Conservation (phyloP, 2,329 filamentous ascomycete genomes). For the Capronia americana region DNA sequence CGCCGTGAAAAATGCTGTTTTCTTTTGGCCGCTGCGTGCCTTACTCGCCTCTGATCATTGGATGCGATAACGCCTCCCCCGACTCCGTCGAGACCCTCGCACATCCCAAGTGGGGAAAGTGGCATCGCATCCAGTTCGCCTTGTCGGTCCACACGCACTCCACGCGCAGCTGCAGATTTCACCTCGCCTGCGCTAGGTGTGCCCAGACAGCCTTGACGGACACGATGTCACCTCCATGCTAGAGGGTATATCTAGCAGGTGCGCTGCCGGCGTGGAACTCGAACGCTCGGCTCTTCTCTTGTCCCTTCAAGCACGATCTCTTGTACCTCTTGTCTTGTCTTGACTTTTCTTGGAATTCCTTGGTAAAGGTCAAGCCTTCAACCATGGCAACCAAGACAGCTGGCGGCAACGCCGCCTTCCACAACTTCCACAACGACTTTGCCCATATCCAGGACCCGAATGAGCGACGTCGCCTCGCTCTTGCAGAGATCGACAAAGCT, state of each 20-base stretch:
- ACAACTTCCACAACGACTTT: constrained; percentile 80
- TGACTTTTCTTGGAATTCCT: constrained; percentile 19
- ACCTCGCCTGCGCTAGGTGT: constrained; percentile 4
- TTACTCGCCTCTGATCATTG: constrained; percentile 6
- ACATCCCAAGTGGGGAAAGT: constrained; percentile 8
- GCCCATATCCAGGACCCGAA: constrained; percentile 70
- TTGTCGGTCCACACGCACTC: constrained; percentile 12
- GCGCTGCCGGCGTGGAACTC: constrained; percentile 16
- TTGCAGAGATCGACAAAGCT: constrained; percentile 64
- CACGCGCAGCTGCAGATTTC: constrained; percentile 7
- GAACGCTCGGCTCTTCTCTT: constrained; percentile 12
- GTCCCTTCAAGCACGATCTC: constrained; percentile 24
- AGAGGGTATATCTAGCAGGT: constrained; percentile 32
- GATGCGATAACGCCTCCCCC: neutral
- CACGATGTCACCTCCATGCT: constrained; percentile 16
- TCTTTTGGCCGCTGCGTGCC: constrained; percentile 17
- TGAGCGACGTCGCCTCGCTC: constrained; percentile 77
- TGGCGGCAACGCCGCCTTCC: constrained; percentile 62
- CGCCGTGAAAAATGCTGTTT: neutral
- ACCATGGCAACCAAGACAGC: constrained; percentile 34
- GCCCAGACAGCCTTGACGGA: constrained; percentile 9
- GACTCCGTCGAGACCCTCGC: neutral
- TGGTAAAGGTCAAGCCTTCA: neutral
- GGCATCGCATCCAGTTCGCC: constrained; percentile 16
- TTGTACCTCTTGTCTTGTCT: constrained; percentile 21